Evolutionary conservation across 164 flowering plant genomes (phyloP).

Genomic region (Annona squamosa): DNA sequence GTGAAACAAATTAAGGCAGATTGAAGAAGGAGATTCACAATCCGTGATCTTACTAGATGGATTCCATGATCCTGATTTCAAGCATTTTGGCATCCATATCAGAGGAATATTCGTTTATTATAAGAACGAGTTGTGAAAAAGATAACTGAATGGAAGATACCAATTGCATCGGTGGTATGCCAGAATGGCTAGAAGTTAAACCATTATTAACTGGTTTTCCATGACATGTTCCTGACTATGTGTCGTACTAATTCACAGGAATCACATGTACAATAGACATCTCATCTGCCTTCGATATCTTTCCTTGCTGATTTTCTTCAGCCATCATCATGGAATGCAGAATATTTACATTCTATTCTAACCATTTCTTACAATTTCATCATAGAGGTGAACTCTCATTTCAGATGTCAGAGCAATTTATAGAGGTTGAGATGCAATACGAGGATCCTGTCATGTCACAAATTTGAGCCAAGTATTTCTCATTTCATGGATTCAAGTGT

Average conservation of each 20-base stretch:
- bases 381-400: constrained; percentile 1
- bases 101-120: background rate
- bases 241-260: too few relatives aligned
- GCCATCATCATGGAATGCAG: background rate
- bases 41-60: background rate
- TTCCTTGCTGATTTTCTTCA: background rate
- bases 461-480: background rate
- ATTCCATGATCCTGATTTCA: background rate
- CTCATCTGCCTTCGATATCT: background rate
- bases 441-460: background rate
- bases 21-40: background rate
- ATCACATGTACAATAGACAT: background rate
- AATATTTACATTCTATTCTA: background rate
- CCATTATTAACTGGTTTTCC: too few relatives aligned
- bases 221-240: too few relatives aligned
- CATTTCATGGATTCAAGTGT: background rate
- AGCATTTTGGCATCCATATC: background rate
- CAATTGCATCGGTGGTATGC: background rate
- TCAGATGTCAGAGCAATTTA: constrained; percentile 7
- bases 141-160: background rate
- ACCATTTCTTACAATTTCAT: constrained; percentile 1
- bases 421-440: constrained; percentile 5
- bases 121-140: background rate
- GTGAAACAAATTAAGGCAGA: background rate
- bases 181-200: background rate